These are phyloP conservation scores for Dipsacomyces acuminosporus DNA, from an alignment of 371 early-diverging fungal genomes.

Conservation along the genomic window DNA sequence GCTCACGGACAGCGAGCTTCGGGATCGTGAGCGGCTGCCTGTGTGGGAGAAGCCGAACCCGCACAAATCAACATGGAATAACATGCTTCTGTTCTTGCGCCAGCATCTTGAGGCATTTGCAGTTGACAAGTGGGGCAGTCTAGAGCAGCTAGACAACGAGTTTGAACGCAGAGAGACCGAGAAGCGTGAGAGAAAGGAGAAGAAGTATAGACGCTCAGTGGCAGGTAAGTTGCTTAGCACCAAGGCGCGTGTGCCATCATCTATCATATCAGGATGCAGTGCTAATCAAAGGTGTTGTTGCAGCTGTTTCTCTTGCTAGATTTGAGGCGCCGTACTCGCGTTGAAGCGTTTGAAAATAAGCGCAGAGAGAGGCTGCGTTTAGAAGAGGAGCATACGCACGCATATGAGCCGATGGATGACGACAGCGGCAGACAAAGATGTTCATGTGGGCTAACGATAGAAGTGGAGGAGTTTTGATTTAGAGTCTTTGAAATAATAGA, in stretches of 20 bases:
- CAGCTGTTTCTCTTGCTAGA: slow-evolving; percentile 48
- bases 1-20: slow-evolving; percentile 86
- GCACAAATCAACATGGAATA: slow-evolving; percentile 89
- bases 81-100: slow-evolving; percentile 91
- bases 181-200: slow-evolving; percentile 76
- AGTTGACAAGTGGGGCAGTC: slow-evolving; percentile 86
- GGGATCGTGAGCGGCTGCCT: slow-evolving; percentile 71
- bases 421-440: slow-evolving; percentile 60
- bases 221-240: slow-evolving; percentile 16
- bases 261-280: not conserved
- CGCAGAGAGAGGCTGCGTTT: slow-evolving; percentile 50
- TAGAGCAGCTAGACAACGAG: slow-evolving; percentile 82
- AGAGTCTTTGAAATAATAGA: too few species aligned
- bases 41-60: slow-evolving; percentile 91
- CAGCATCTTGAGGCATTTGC: slow-evolving; percentile 89
- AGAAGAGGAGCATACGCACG: slow-evolving; percentile 61
- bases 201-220: slow-evolving; percentile 63
- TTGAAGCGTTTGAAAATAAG: slow-evolving; percentile 68
- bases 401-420: slow-evolving; percentile 54
- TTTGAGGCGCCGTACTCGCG: slow-evolving; percentile 76
- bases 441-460: slow-evolving; percentile 64
- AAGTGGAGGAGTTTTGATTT: slow-evolving; percentile 73
- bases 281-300: too few species aligned
- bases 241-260: too few species aligned
- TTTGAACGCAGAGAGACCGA: slow-evolving; percentile 78